Evolutionary conservation across 441 rosid genomes (phyloP), one percentile per base, ranked within the genome.

Genomic region (Syzygium malaccense): DNA sequence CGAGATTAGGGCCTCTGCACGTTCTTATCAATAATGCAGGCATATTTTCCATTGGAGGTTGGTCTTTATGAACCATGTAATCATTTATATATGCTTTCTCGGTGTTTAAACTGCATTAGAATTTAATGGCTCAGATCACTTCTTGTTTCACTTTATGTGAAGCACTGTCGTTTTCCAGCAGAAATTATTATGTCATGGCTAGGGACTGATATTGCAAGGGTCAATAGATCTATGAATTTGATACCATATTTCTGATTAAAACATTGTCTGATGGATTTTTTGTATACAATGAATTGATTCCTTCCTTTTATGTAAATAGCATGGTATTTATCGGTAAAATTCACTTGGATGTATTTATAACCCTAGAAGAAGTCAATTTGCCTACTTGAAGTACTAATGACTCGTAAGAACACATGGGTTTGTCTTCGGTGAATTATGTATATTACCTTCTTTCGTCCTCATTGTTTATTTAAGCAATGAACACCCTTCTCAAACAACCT

Each of bases 21-120:
- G 98, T 94, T 93, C 99, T 98, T 41, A 95, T 98, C 85, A 97
- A 98, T 91, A 98, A 97, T 89, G 99, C 99, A 10, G 99, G 98
- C 86, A 95, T 98, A 87, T 98, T 98, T 93, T 93, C 99, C n/a
- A 96, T 98, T 86, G 98, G 99, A 97, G 99, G 99, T 97, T 90
- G 20, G 96, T 88, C 57, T 89, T 88, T 79, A 26, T 71, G 86
- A 66, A 75, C 68, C 53, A 28, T 7, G 5, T 85, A 58, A 45
- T 62, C 62, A 58, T 45, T 79, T 66, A 41, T 64, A 83, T 87
- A 55, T 85, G 75, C 28, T 30, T n/a, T 83, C 58, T 78, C 56
- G 41, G 25, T 26, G 11, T 28, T 85, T 12, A 41, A 75, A 41
- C n/a, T 41, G 80, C 80, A 23, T 75, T 41, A 23, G 28, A 75